Percentiles rank a stretch among this genome's conserved stretches.
Conservation (phyloP, 2,329 filamentous ascomycete genomes). For the Colletotrichum euphorbiae region DNA sequence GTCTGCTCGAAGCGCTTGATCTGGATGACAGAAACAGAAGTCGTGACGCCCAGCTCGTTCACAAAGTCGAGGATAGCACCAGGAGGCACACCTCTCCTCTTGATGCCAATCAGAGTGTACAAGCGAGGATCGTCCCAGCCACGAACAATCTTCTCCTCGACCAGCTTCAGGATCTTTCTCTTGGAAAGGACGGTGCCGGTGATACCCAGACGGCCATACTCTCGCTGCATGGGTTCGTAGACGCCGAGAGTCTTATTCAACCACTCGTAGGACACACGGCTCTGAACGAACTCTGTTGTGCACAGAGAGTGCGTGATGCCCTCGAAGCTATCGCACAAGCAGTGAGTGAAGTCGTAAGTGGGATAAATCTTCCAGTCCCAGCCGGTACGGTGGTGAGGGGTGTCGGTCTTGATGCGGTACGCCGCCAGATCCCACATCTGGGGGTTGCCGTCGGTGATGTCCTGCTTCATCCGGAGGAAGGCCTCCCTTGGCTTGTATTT, state of each 20-base stretch:
- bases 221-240: slow-evolving; percentile 94
- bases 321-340: slow-evolving; percentile 92
- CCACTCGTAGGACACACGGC: slow-evolving; percentile 90
- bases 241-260: slow-evolving; percentile 81
- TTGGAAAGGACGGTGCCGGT: slow-evolving; percentile 84
- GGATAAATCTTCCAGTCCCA: slow-evolving; percentile 93
- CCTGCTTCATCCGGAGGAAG: slow-evolving; percentile 93
- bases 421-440: slow-evolving; percentile 97
- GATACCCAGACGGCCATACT: slow-evolving; percentile 72
- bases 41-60: slow-evolving; percentile 91
- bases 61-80: slow-evolving; percentile 91
- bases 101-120: slow-evolving; percentile 86
- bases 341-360: slow-evolving; percentile 86
- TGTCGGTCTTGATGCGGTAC: slow-evolving; percentile 81
- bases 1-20: slow-evolving; percentile 86
- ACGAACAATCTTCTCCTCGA: slow-evolving; percentile 81
- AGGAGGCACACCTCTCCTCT: slow-evolving; percentile 86
- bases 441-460: slow-evolving; percentile 84
- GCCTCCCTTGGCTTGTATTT: slow-evolving; percentile 89
- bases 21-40: slow-evolving; percentile 82
- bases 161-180: slow-evolving; percentile 82
- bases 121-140: slow-evolving; percentile 93
- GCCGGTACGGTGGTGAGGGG: slow-evolving; percentile 82
- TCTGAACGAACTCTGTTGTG: slow-evolving; percentile 90
- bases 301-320: slow-evolving; percentile 92